Base-by-base conservation (phyloP, 805 yeast species). In the Clavispora santaluciae region DNA sequence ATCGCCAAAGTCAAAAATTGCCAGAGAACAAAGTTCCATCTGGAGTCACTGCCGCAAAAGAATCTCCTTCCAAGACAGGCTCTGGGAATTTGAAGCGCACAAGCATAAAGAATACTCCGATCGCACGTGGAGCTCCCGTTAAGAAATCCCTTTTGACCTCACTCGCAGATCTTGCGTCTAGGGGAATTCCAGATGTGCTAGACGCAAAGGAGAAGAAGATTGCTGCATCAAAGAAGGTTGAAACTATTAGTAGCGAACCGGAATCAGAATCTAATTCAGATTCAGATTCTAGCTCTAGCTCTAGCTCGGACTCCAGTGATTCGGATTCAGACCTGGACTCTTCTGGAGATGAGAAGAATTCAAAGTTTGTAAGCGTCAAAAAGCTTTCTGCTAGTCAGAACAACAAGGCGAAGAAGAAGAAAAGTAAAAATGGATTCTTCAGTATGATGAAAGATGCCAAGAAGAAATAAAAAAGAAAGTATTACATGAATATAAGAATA, bases 391-490 rank as follows among this genome's bases (percentile, higher is more conserved):
- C 38, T 36, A 46, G 38, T 24, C 39, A 35, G 28, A 54, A 48
- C 29, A 39, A 46, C 9, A 35, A 11, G 22, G n/a, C 22, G 6
- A 41, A 39, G 33, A 41, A 39, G 33, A 56, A 51, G 35, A 60
- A 54, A 50, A 58, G 51, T 33, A 53, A 44, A 4, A 53, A 51
- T 9, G 68, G 63, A 18, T 61, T 68, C 38, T 57, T 57, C 36
- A 55, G 59, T 28, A 53, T 59, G 33, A 52, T 66, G 60, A 56
- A 48, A 41, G 66, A 63, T 36, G 63, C 51, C 9, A 60, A 51
- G 31, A 54, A 46, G 39, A 39, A 45, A 20, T 46, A 26, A 28
- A 33, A 15, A n/a, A n/a, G n/a, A n/a, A n/a, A n/a, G n/a, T n/a
- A n/a, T n/a, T n/a, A n/a, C n/a, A n/a, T n/a, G n/a, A n/a, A n/a